Evolutionary conservation across 768 basidiomycete genomes (phyloP).

Genomic region (Rhizopogon salebrosus): DNA sequence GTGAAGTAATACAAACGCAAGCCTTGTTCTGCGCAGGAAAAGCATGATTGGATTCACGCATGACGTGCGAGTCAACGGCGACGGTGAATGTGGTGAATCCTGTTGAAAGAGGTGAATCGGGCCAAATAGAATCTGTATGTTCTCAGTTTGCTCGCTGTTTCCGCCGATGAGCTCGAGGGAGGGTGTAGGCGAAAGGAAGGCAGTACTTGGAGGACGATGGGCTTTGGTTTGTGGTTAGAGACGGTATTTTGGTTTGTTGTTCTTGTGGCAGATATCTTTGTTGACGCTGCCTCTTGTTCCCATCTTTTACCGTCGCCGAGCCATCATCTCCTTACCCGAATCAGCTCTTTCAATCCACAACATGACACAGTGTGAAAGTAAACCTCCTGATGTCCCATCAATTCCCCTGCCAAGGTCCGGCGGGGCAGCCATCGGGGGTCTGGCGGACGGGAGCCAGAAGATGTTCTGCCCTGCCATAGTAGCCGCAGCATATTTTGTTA

Average conservation of each 20-base stretch:
- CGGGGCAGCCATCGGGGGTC: too few relatives aligned
- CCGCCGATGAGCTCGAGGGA: background rate
- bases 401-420: too few relatives aligned
- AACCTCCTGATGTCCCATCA: too few relatives aligned
- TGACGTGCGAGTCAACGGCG: slow-evolving; percentile 29
- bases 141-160: background rate
- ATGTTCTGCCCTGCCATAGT: too few relatives aligned
- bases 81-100: slow-evolving; percentile 9
- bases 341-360: too few relatives aligned
- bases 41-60: slow-evolving; percentile 94
- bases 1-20: slow-evolving; percentile 88
- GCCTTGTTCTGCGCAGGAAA: slow-evolving; percentile 95
- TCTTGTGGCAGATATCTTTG: slow-evolving; percentile 17
- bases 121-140: slow-evolving; percentile 9
- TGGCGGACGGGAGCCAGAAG: too few relatives aligned
- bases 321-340: too few relatives aligned
- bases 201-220: slow-evolving; percentile 12
- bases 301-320: too few relatives aligned
- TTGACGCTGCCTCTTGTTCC: too few relatives aligned
- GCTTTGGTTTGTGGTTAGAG: slow-evolving; percentile 21
- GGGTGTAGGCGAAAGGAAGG: slow-evolving; percentile 5
- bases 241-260: slow-evolving; percentile 25
- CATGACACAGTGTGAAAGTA: too few relatives aligned
- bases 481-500: too few relatives aligned
- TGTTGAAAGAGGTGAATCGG: background rate